Evolutionary conservation across 192 early-diverging fungal genomes (phyloP), one percentile per base, ranked within the genome.

Genomic region (Coemansia sp.): DNA sequence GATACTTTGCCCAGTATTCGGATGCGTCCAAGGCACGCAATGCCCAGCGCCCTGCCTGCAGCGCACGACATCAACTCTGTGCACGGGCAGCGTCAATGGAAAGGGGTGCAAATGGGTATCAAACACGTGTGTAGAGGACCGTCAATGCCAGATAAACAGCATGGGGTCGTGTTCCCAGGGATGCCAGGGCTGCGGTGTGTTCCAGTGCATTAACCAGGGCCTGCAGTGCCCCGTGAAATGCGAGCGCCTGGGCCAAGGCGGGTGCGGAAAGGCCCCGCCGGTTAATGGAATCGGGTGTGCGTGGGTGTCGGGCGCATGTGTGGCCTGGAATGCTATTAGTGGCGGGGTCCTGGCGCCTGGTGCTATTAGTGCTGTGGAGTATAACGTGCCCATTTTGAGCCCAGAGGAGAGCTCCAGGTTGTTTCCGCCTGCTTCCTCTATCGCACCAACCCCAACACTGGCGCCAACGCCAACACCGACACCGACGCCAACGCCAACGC

Each of bases 1-100:
- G 3, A 68, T 65, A 11, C 59, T 59, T 51, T 80, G 78, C 63
- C 72, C 67, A 1, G 44, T 59, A 8, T 80, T 75, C 24, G 78
- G 78, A 6, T 80, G 78, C 50, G 66, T 80, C 1, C 51, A 70
- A 35, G 73, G 73, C 63, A 31, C 59, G 6, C 48, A 60, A 24
- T 60, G 59, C n/a, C 59, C 59, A 8, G 0, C 35, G 11, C 31
- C 34, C n/a, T 60, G 59, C 19, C 4, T n/a, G 6, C 45, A 48
- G 45, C 45, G 45, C n/a, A 48, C 45, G 7, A 21, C 40, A 14
- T 41, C 9, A 14, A 3, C 2, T 11, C 3, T 11, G 10, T 81
- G 79, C 44, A 41, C 63, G 0, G 67, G 72, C 59, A 76, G 74
- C 57, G n/a, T 70, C 31, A 76, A 81, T 44, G 79, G 79, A 31